Base-by-base conservation (phyloP, 805 yeast species). In the Myxozyma udenii region DNA sequence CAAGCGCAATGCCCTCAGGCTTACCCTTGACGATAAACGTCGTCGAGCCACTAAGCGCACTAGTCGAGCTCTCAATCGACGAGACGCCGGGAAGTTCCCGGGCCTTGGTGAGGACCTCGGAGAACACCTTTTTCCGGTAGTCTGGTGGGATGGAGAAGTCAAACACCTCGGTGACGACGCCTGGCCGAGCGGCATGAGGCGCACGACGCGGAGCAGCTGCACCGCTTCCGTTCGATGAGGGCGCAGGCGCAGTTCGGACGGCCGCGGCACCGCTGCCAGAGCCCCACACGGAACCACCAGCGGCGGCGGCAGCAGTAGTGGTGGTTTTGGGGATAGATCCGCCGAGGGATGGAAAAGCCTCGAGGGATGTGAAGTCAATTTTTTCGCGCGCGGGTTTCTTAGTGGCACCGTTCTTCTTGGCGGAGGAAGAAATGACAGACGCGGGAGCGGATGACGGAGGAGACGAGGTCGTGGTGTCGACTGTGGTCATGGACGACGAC, bases 11-110 rank as follows among this genome's bases (percentile, higher is more conserved):
- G 48, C 79, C 78, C 14, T 72, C 79, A 23, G 83, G 78, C 52
- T 78, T 75, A 63, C 97, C 98, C 62, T 83, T 78, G 60, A 91
- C 79, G 65, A 90, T 76, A 64, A 88, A 88, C 24, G 93, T 85
- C 71, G 96, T 83, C 9, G 59, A 21, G 12, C 51, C 55, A 26
- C 41, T 39, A 2, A 42, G 41, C 21, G 22, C 19, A 38, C 60
- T 56, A 9, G 60, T 56, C 11, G 60, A 54, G 42, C 55, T 53
- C 38, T 53, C 55, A 12, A 54, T 49, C 14, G 55, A 46, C 21
- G 49, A 12, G 18, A 50, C 44, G 9, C 60, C 60, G 6, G 33
- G 35, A 16, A 26, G 7, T 14, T 32, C 53, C 35, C 43, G 43
- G 5, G 60, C 60, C 22, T 78, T 71, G 44, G 78, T 74, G 57